A percentile compares a stretch with the other conserved stretches of the same genome.
Conservation (phyloP, 73 alveolate genomes). For the Paramecium octaurelia region DNA sequence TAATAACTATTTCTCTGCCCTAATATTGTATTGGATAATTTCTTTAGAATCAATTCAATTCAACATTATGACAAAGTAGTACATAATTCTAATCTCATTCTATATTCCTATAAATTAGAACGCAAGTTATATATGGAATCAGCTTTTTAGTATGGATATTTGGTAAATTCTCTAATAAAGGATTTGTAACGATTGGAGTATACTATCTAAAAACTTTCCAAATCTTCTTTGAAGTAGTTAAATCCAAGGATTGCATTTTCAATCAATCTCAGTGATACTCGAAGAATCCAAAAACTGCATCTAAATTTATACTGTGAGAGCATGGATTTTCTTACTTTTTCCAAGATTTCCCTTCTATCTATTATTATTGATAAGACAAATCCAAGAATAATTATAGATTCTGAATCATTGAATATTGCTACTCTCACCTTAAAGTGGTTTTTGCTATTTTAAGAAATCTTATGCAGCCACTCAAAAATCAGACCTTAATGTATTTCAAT, state of each 20-base stretch:
- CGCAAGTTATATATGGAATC: not conserved
- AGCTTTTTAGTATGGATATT: not conserved
- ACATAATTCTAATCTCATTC: too few relatives aligned
- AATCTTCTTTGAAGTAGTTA: slow-evolving; percentile 66
- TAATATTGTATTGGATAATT: not conserved
- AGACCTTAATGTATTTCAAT: not conserved
- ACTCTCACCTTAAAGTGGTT: not conserved
- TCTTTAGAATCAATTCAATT: not conserved
- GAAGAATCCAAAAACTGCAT: slow-evolving; percentile 94
- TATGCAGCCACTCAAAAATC: not conserved
- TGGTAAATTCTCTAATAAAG: not conserved
- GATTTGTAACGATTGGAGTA: not conserved
- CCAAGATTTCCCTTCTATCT: too few relatives aligned
- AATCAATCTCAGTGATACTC: slow-evolving; percentile 94
- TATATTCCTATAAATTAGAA: not conserved
- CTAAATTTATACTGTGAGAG: slow-evolving; percentile 78
- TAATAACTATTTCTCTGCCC: not conserved
- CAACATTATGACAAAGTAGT: not conserved
- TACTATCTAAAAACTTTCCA: not conserved
- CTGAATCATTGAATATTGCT: not conserved
- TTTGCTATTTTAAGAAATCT: not conserved
- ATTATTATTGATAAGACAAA: too few relatives aligned
- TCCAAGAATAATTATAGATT: not conserved
- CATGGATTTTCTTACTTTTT: too few relatives aligned
- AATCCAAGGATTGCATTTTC: slow-evolving; percentile 89